Percentiles rank a stretch among this genome's conserved stretches.
These are phyloP conservation scores for Pseudocercospora musae DNA, from an alignment of 2,329 filamentous ascomycete genomes.

Conservation along the genomic window DNA sequence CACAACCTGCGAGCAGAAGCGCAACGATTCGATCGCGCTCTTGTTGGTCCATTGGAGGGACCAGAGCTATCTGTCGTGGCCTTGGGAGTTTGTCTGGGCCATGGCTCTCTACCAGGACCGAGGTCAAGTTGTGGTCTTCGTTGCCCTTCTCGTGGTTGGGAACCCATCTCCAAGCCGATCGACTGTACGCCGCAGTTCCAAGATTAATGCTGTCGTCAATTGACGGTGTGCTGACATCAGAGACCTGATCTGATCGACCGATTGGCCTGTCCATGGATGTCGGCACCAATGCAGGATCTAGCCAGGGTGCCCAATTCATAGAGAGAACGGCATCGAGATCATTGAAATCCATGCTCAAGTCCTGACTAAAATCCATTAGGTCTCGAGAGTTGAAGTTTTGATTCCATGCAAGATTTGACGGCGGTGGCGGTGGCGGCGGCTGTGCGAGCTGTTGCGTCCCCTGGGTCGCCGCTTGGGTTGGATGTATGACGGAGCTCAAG, in stretches of 20 bases:
- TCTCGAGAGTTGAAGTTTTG: slow-evolving; percentile 19
- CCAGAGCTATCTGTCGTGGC: slow-evolving; percentile 9
- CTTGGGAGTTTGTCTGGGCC: slow-evolving; percentile 8
- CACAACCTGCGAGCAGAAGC: slow-evolving; percentile 19
- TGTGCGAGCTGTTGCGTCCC: background rate
- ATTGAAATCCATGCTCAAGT: slow-evolving; percentile 22
- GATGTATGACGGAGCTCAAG: slow-evolving; percentile 17
- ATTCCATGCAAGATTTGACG: slow-evolving; percentile 13
- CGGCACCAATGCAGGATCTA: slow-evolving; percentile 16
- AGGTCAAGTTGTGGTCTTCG: slow-evolving; percentile 16
- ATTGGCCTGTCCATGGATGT: slow-evolving; percentile 8
- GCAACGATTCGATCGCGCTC: slow-evolving; percentile 22
- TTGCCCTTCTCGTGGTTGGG: slow-evolving; percentile 19
- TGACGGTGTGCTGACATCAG: slow-evolving; percentile 15
- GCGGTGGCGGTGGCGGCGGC: background rate
- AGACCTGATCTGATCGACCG: background rate
- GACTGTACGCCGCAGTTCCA: slow-evolving; percentile 18
- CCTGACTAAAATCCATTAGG: slow-evolving; percentile 25
- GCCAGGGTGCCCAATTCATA: slow-evolving; percentile 19
- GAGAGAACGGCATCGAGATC: slow-evolving; percentile 19
- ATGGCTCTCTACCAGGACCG: slow-evolving; percentile 19
- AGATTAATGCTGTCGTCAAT: slow-evolving; percentile 24
- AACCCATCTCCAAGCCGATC: slow-evolving; percentile 23
- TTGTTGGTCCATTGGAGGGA: slow-evolving; percentile 10
- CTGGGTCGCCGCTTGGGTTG: background rate